Evolutionary conservation across 1,284 basidiomycete species (phyloP).

Genomic region (Naganishia liquefaciens): DNA sequence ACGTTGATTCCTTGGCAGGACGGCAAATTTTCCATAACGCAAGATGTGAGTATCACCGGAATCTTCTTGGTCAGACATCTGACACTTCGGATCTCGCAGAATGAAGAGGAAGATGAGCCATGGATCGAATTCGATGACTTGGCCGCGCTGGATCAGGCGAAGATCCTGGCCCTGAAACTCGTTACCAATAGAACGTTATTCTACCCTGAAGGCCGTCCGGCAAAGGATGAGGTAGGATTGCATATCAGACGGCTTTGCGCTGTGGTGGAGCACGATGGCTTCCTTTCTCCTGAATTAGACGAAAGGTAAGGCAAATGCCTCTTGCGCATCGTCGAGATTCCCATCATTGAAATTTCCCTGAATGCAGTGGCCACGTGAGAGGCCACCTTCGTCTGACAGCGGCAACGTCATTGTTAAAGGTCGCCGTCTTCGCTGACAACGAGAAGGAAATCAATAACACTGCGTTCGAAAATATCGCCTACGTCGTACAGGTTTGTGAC

Average conservation of each 20-base stretch:
- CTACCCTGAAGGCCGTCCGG: constrained; percentile 16
- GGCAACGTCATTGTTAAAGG: constrained; percentile 74
- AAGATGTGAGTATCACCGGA: constrained; percentile 12
- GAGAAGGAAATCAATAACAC: constrained; percentile 61
- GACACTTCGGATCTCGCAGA: constrained; percentile 33
- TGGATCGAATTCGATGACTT: constrained; percentile 73
- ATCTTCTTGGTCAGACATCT: constrained; percentile 10
- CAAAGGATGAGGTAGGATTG: neutral
- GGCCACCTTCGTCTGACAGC: constrained; percentile 72
- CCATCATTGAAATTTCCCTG: neutral
- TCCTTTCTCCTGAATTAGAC: constrained; percentile 10
- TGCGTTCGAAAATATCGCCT: constrained; percentile 70
- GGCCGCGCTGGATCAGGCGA: constrained; percentile 59
- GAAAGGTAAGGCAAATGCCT: neutral
- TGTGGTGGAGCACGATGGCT: constrained; percentile 18
- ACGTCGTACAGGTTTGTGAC: constrained; percentile 69
- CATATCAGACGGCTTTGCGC: constrained; percentile 15
- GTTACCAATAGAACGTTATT: constrained; percentile 46
- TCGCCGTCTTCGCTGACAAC: constrained; percentile 67
- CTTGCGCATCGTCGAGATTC: neutral
- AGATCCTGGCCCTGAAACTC: constrained; percentile 73
- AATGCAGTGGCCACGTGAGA: constrained; percentile 40
- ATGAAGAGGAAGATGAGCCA: constrained; percentile 61
- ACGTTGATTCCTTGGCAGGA: constrained; percentile 5
- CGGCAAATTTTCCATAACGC: constrained; percentile 5